Percentiles rank a stretch among this genome's conserved stretches.
Evolutionary conservation across 2,329 filamentous ascomycete species (phyloP).

Genomic region (Aspergillus pseudotamarii): DNA sequence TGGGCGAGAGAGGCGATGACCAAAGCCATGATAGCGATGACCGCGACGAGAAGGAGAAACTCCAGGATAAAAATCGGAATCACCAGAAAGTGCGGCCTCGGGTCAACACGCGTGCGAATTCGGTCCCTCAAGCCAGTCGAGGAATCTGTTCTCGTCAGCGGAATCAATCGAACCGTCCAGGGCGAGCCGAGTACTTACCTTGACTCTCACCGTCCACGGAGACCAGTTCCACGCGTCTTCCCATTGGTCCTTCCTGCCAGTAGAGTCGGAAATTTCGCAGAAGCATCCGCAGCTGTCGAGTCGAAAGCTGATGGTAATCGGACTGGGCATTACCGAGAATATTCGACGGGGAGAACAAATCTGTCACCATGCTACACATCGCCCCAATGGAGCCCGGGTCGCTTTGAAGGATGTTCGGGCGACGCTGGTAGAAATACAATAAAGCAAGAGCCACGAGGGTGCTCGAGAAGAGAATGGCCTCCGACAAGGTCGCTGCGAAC

Average conservation of each 20-base stretch:
- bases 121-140: slow-evolving; percentile 28
- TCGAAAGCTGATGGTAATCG: slow-evolving; percentile 38
- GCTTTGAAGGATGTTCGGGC: slow-evolving; percentile 34
- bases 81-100: slow-evolving; percentile 37
- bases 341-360: slow-evolving; percentile 33
- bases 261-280: slow-evolving; percentile 31
- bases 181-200: background rate
- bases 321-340: slow-evolving; percentile 28
- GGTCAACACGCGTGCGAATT: slow-evolving; percentile 30
- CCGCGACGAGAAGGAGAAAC: slow-evolving; percentile 33
- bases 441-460: slow-evolving; percentile 28
- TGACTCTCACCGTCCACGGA: slow-evolving; percentile 29
- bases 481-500: slow-evolving; percentile 33
- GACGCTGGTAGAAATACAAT: slow-evolving; percentile 31
- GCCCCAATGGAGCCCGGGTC: slow-evolving; percentile 38
- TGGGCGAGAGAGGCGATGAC: slow-evolving; percentile 31
- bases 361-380: slow-evolving; percentile 39
- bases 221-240: slow-evolving; percentile 33
- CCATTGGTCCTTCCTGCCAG: slow-evolving; percentile 31
- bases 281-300: slow-evolving; percentile 33
- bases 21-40: slow-evolving; percentile 35
- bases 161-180: background rate
- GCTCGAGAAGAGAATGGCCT: slow-evolving; percentile 31
- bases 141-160: slow-evolving; percentile 21
- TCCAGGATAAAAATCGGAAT: slow-evolving; percentile 39